Evolutionary conservation across 2,329 filamentous ascomycete genomes (phyloP).

Genomic region (Aureobasidium namibiae): DNA sequence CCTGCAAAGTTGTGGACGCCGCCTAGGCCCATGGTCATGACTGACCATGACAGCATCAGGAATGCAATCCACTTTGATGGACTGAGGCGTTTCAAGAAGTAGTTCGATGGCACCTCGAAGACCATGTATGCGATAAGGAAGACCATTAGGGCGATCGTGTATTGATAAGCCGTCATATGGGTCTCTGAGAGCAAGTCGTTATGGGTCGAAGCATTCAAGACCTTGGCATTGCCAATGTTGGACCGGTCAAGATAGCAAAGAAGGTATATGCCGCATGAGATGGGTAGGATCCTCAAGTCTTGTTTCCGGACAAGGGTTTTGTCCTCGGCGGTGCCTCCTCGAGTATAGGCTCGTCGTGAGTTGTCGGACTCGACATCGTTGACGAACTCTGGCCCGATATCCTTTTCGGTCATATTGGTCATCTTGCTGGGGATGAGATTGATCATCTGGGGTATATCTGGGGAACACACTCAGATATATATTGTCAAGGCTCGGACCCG

Average conservation of each 20-base stretch:
- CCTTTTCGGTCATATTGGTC: background rate
- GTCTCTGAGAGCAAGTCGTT: slow-evolving; percentile 57
- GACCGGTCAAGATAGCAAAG: slow-evolving; percentile 60
- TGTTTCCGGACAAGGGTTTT: slow-evolving; percentile 29
- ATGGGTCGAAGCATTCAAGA: slow-evolving; percentile 52
- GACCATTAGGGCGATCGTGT: slow-evolving; percentile 37
- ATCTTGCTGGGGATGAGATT: background rate
- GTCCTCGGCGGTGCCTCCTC: background rate
- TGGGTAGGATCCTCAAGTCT: slow-evolving; percentile 55
- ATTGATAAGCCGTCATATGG: slow-evolving; percentile 53
- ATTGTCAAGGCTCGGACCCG: background rate
- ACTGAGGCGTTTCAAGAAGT: slow-evolving; percentile 32
- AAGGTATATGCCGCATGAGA: slow-evolving; percentile 57
- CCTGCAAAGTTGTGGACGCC: slow-evolving; percentile 28
- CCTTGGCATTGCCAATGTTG: slow-evolving; percentile 57
- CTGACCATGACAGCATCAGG: slow-evolving; percentile 32
- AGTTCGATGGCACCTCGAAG: slow-evolving; percentile 29
- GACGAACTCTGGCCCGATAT: background rate
- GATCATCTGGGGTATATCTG: background rate
- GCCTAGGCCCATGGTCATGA: slow-evolving; percentile 31
- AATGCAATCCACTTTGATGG: slow-evolving; percentile 32
- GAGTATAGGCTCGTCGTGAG: background rate
- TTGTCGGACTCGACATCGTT: background rate
- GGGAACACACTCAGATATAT: background rate
- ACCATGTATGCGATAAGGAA: slow-evolving; percentile 29